Evolutionary conservation across 805 yeast species (phyloP).

Genomic region (Metschnikowia henanensis): DNA sequence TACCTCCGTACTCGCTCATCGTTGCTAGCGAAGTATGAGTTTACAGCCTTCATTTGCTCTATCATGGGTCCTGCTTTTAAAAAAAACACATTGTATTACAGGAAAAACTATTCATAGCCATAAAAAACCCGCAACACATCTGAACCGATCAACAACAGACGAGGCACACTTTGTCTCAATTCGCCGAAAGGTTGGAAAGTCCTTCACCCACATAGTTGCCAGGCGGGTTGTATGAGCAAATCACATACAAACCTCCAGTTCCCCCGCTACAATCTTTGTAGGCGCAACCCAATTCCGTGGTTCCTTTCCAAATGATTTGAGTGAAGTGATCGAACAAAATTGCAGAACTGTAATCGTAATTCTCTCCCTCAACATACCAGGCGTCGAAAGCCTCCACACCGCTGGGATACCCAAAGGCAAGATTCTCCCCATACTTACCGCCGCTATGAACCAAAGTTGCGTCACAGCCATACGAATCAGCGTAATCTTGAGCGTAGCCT

Average conservation of each 20-base stretch:
- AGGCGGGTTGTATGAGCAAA: constrained; percentile 73
- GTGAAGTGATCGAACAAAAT: constrained; percentile 59
- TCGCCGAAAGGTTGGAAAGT: constrained; percentile 11
- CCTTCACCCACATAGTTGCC: constrained; percentile 63
- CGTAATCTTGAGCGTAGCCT: constrained; percentile 49
- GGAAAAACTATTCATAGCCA: too few relatives aligned
- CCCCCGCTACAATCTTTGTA: constrained; percentile 55
- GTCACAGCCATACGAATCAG: constrained; percentile 49
- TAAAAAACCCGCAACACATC: too few relatives aligned
- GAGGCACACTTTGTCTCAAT: too few relatives aligned
- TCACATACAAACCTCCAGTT: constrained; percentile 62
- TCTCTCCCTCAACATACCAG: constrained; percentile 20
- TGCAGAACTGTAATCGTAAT: constrained; percentile 15
- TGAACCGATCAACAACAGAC: too few relatives aligned
- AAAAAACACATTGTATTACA: too few relatives aligned
- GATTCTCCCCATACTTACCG: constrained; percentile 26
- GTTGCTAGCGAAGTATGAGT: too few relatives aligned
- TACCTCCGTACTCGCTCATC: too few relatives aligned
- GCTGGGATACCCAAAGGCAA: constrained; percentile 38
- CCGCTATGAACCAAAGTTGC: too few relatives aligned
- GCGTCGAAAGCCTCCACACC: constrained; percentile 21
- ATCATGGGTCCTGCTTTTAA: too few relatives aligned
- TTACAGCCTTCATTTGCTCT: too few relatives aligned
- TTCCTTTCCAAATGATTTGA: constrained; percentile 70
- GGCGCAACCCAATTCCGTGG: constrained; percentile 72